These are phyloP conservation scores for Neopestalotiopsis sp. DNA, from an alignment of 2,329 filamentous ascomycete species.

Conservation along the genomic window DNA sequence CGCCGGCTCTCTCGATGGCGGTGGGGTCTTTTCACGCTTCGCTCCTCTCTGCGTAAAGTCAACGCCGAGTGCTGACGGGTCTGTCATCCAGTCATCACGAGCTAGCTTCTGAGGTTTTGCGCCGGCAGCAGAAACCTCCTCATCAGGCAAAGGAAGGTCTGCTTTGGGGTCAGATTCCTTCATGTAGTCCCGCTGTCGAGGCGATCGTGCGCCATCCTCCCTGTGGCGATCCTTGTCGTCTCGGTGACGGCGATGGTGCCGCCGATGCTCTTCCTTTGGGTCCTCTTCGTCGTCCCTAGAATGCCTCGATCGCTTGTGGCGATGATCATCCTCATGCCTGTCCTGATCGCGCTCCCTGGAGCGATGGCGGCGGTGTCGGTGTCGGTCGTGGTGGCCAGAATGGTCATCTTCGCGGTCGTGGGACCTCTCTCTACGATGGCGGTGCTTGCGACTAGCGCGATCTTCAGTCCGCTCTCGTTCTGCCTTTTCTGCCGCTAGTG, in stretches of 20 bases:
- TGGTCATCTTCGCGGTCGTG: background rate
- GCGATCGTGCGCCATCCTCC: background rate
- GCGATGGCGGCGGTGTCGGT: slow-evolving; percentile 36
- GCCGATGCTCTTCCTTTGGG: slow-evolving; percentile 48
- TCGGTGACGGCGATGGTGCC: slow-evolving; percentile 32
- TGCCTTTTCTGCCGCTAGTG: slow-evolving; percentile 69
- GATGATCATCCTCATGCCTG: slow-evolving; percentile 58
- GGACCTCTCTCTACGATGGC: slow-evolving; percentile 36
- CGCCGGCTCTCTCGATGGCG: slow-evolving; percentile 63
- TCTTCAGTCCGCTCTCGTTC: slow-evolving; percentile 54
- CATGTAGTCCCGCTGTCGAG: slow-evolving; percentile 37
- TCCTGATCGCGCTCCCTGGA: slow-evolving; percentile 45
- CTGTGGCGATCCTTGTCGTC: slow-evolving; percentile 35
- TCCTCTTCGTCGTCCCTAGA: slow-evolving; percentile 56
- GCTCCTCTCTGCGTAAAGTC: slow-evolving; percentile 75
- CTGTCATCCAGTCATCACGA: slow-evolving; percentile 95
- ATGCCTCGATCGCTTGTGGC: slow-evolving; percentile 69
- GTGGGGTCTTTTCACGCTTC: slow-evolving; percentile 58
- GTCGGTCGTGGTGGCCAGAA: slow-evolving; percentile 47
- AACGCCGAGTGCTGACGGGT: slow-evolving; percentile 79
- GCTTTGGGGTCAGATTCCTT: slow-evolving; percentile 54
- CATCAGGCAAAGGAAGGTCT: slow-evolving; percentile 56
- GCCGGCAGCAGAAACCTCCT: slow-evolving; percentile 45
- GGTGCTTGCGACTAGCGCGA: slow-evolving; percentile 48
- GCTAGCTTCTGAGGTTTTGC: slow-evolving; percentile 48